Conservation (phyloP, 2,329 filamentous ascomycete species). For the Blastomyces gilchristii region DNA sequence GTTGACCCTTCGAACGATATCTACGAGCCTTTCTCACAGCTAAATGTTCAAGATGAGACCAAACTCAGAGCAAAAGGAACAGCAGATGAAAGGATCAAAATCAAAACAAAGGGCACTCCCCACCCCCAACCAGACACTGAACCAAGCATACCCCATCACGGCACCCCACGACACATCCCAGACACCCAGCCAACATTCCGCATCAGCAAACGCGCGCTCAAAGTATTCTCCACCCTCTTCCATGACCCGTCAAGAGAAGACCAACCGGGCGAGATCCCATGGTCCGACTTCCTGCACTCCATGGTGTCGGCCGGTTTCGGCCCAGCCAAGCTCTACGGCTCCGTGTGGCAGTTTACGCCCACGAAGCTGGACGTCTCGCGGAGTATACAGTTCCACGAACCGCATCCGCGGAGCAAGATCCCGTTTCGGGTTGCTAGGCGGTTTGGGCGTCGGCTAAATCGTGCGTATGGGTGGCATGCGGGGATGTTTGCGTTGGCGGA, state of each 20-base stretch:
- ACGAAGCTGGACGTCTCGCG: conserved; percentile 31
- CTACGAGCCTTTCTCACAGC: background rate
- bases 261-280: conserved; percentile 40
- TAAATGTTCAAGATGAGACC: background rate
- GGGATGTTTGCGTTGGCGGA: conserved; percentile 9
- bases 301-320: conserved; percentile 42
- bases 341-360: conserved; percentile 49
- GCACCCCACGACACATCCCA: background rate
- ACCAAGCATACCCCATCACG: background rate
- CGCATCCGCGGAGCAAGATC: conserved; percentile 46
- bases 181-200: conserved; percentile 21
- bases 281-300: conserved; percentile 44
- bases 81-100: background rate
- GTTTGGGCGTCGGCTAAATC: conserved; percentile 40
- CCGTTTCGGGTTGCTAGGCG: conserved; percentile 37
- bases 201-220: conserved; percentile 29
- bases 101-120: conserved; percentile 7
- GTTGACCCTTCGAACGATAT: background rate
- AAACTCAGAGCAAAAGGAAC: background rate
- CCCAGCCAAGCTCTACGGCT: conserved; percentile 48
- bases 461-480: conserved; percentile 35
- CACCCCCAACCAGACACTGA: background rate
- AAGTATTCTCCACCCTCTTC: conserved; percentile 36
- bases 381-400: conserved; percentile 50
- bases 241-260: conserved; percentile 24